phyloP scores from a whole-genome alignment of 2,329 filamentous ascomycete species.

The Colletotrichum tropicale region DNA sequence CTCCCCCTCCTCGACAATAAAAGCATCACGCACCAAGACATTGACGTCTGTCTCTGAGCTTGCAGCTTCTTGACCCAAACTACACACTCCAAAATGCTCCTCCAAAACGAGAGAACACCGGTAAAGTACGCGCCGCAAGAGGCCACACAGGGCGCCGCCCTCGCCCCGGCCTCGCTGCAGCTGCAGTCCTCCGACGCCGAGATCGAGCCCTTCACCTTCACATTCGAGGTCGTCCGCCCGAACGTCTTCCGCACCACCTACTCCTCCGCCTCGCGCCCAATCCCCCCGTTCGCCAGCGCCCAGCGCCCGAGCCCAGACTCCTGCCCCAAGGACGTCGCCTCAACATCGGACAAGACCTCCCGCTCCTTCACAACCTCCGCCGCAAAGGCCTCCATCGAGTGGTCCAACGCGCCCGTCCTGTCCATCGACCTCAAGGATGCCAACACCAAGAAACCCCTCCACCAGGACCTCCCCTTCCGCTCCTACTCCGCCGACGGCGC shows the following conservation, averaged over 20 bases:
- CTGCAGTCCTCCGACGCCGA: constrained; percentile 6
- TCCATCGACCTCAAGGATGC: constrained; percentile 56
- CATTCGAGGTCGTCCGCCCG: constrained; percentile 64
- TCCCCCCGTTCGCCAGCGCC: constrained; percentile 70
- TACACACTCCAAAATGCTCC: not conserved
- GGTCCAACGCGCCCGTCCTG: constrained; percentile 56
- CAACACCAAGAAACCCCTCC: constrained; percentile 55
- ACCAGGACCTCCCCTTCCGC: constrained; percentile 66
- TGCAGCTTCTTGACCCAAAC: not conserved
- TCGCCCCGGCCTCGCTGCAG: not conserved
- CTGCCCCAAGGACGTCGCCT: constrained; percentile 18
- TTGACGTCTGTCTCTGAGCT: not conserved
- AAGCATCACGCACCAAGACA: not conserved
- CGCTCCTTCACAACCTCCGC: constrained; percentile 34
- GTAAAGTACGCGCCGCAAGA: constrained; percentile 8
- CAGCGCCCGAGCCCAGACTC: constrained; percentile 36
- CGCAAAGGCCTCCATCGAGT: constrained; percentile 58
- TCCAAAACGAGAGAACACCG: constrained; percentile 13
- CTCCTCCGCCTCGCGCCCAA: constrained; percentile 62
- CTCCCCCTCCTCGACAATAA: not conserved
- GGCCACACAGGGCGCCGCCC: not conserved
- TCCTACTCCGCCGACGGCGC: constrained; percentile 68
- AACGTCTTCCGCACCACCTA: constrained; percentile 74
- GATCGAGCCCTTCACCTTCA: constrained; percentile 55
- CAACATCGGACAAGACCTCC: constrained; percentile 32